These are phyloP conservation scores for Phytophthora chlamydospora DNA, from an alignment of 352 stramenopile species.

Conservation along the genomic window DNA sequence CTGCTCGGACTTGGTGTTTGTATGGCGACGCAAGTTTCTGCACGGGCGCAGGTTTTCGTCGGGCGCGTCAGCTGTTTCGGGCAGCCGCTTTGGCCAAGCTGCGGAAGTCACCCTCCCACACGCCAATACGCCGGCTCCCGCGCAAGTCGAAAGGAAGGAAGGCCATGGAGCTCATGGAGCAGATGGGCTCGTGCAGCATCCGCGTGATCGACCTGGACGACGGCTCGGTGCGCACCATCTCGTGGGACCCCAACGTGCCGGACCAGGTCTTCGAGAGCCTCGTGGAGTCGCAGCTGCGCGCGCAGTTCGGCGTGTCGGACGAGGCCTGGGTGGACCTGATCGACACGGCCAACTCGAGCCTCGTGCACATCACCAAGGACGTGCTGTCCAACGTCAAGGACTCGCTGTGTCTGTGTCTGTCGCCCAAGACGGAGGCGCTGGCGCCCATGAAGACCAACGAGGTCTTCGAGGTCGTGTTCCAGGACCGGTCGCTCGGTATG, in stretches of 20 bases:
- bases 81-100: not conserved
- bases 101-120: conserved; percentile 13
- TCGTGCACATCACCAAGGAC: conserved; percentile 85
- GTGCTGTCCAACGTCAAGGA: conserved; percentile 56
- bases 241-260: conserved; percentile 80
- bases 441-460: conserved; percentile 82
- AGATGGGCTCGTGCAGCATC: conserved; percentile 52
- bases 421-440: conserved; percentile 83
- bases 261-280: conserved; percentile 85
- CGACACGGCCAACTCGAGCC: conserved; percentile 78
- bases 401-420: conserved; percentile 82
- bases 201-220: conserved; percentile 88
- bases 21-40: not conserved
- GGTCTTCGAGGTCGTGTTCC: conserved; percentile 82
- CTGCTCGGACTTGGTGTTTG: not conserved
- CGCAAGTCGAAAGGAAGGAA: not conserved
- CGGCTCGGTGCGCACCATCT: conserved; percentile 73
- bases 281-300: conserved; percentile 76
- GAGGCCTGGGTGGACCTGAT: conserved; percentile 89
- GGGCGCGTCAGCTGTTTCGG: not conserved
- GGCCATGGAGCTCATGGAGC: conserved; percentile 37
- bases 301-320: conserved; percentile 81
- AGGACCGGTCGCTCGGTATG: conserved; percentile 75
- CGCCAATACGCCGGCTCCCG: conserved; percentile 6
- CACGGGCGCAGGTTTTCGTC: not conserved